Evolutionary conservation across 2,329 filamentous ascomycete genomes (phyloP).

Genomic region (Clonostachys byssicola): DNA sequence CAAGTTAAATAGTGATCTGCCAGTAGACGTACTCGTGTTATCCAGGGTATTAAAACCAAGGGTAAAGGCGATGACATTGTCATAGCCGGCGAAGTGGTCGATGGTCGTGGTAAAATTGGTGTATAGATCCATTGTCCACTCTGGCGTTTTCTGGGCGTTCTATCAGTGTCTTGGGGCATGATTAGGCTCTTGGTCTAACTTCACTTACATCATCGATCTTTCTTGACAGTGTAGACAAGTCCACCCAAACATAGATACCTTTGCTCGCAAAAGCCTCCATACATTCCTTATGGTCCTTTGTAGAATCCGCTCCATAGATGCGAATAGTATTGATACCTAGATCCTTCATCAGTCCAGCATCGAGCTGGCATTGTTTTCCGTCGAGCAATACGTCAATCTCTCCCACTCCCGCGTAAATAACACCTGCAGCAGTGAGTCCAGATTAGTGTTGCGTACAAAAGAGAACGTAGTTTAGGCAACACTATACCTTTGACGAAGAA

Average conservation of each 20-base stretch:
- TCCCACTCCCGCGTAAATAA: not conserved
- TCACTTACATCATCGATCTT: not conserved
- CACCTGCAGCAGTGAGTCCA: too few relatives aligned
- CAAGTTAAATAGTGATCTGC: too few relatives aligned
- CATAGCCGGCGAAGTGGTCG: not conserved
- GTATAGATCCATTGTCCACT: not conserved
- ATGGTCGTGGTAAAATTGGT: not conserved
- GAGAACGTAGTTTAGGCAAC: not conserved
- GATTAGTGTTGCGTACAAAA: not conserved
- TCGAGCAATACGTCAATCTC: not conserved
- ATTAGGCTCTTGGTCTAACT: not conserved
- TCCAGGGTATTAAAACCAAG: not conserved
- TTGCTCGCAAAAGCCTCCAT: slow-evolving; percentile 1
- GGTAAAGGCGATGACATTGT: not conserved
- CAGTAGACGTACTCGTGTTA: not conserved
- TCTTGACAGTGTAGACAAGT: not conserved
- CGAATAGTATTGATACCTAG: not conserved
- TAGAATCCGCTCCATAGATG: not conserved
- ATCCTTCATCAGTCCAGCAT: not conserved
- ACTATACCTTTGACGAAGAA: slow-evolving; percentile 1
- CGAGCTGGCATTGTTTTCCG: not conserved
- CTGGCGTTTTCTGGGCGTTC: not conserved
- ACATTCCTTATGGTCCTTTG: not conserved
- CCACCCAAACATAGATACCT: slow-evolving; percentile 1
- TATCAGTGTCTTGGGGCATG: not conserved